These are phyloP conservation scores for Brettanomyces anomalus DNA, from an alignment of 805 yeast genomes.

Conservation along the genomic window DNA sequence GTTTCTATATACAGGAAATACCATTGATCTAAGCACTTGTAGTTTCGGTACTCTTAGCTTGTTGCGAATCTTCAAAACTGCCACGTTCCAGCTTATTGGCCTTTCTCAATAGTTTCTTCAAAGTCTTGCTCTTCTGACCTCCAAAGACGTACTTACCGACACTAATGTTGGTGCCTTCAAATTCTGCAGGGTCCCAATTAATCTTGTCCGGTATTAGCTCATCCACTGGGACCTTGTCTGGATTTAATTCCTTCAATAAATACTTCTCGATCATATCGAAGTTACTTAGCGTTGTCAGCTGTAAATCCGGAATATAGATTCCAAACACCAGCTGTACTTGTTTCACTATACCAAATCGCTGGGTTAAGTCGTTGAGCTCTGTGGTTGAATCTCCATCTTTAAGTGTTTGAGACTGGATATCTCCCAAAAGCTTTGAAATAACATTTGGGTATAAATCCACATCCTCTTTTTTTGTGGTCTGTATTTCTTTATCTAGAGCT, in stretches of 20 bases:
- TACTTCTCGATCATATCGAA: slow-evolving; percentile 31
- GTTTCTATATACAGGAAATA: no score
- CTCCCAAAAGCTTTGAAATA: slow-evolving; percentile 11
- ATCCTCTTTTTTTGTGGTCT: slow-evolving; percentile 3
- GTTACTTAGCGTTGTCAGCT: slow-evolving; percentile 32
- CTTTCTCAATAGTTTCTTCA: slow-evolving; percentile 34
- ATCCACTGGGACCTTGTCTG: slow-evolving; percentile 39
- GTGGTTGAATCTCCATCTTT: neutral
- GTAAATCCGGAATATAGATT: slow-evolving; percentile 43
- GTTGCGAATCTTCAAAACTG: slow-evolving; percentile 6
- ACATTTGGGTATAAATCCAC: slow-evolving; percentile 6
- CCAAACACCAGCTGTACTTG: slow-evolving; percentile 39
- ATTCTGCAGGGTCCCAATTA: slow-evolving; percentile 46
- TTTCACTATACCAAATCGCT: slow-evolving; percentile 43
- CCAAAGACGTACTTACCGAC: slow-evolving; percentile 43
- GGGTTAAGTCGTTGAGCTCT: slow-evolving; percentile 32
- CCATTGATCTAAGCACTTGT: no score
- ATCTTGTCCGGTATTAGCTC: slow-evolving; percentile 65
- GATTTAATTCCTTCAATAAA: slow-evolving; percentile 28
- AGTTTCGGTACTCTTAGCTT: no score
- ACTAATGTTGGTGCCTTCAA: slow-evolving; percentile 47
- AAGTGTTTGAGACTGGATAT: slow-evolving; percentile 5
- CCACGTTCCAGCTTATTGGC: slow-evolving; percentile 21
- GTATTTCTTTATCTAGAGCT: slow-evolving; percentile 8
- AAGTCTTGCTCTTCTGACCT: slow-evolving; percentile 34